phyloP scores from a whole-genome alignment of 2,329 filamentous ascomycete genomes.

The Venturia oleaginea region DNA sequence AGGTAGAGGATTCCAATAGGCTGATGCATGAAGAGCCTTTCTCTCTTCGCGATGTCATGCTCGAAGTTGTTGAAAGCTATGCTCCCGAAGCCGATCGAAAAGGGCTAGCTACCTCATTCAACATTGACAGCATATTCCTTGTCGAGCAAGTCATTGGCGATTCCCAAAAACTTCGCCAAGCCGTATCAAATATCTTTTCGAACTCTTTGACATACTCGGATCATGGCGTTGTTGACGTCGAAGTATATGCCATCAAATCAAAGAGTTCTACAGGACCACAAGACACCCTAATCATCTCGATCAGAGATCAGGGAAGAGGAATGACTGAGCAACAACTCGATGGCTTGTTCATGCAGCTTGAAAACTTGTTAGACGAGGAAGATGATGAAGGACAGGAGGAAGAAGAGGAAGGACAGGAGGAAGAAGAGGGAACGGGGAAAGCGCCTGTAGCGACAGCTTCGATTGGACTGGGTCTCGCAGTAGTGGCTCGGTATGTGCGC shows the following conservation, averaged over 20 bases:
- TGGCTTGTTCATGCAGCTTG: background rate
- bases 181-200: background rate
- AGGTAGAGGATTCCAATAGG: background rate
- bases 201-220: background rate
- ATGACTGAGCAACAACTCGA: background rate
- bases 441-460: background rate
- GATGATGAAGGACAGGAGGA: background rate
- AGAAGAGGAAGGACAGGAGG: background rate
- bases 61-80: background rate
- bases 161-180: background rate
- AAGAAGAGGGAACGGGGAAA: background rate
- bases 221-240: background rate
- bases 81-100: background rate
- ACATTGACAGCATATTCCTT: background rate
- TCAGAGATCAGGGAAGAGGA: background rate
- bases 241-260: background rate
- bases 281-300: background rate
- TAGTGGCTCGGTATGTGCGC: background rate
- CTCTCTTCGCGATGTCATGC: background rate
- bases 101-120: background rate
- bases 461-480: background rate
- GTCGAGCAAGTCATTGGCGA: background rate
- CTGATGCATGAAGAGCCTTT: constrained; percentile 1
- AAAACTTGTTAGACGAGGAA: background rate
- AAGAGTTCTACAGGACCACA: background rate